A percentile compares a stretch with the other conserved stretches of the same genome.
phyloP scores from a whole-genome alignment of 371 early-diverging fungal genomes.

The Syncephalastrum sp. region DNA sequence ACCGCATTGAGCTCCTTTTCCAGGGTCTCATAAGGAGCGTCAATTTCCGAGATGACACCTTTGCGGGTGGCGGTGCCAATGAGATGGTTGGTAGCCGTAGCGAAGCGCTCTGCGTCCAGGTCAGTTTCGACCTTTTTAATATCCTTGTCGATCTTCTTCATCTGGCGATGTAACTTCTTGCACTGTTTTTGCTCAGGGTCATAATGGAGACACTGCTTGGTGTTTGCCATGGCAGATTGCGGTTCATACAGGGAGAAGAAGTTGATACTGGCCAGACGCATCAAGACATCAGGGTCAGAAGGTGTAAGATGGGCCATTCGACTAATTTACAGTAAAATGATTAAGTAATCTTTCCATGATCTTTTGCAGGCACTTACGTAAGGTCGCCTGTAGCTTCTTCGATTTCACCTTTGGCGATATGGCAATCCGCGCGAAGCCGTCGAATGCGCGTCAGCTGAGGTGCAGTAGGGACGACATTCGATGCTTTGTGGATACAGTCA shows the following conservation, averaged over 20 bases:
- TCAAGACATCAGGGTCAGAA: constrained; percentile 56
- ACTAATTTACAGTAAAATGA: constrained; percentile 24
- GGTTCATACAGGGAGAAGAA: constrained; percentile 71
- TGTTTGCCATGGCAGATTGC: constrained; percentile 62
- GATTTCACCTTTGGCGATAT: constrained; percentile 69
- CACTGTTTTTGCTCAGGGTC: constrained; percentile 92
- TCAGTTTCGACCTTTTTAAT: constrained; percentile 61
- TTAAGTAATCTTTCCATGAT: not conserved
- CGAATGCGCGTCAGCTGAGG: constrained; percentile 62
- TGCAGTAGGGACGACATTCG: constrained; percentile 54
- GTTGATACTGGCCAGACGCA: constrained; percentile 73
- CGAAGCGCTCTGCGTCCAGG: constrained; percentile 58
- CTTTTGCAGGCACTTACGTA: constrained; percentile 41
- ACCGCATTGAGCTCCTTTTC: constrained; percentile 30
- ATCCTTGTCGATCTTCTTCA: constrained; percentile 81
- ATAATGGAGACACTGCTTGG: constrained; percentile 83
- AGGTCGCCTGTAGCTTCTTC: constrained; percentile 85
- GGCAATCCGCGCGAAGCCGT: constrained; percentile 70
- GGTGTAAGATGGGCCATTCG: constrained; percentile 73
- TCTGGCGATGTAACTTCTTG: constrained; percentile 65
- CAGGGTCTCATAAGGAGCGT: constrained; percentile 40
- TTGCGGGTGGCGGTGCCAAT: constrained; percentile 41
- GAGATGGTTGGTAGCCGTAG: constrained; percentile 65
- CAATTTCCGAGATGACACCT: constrained; percentile 52
- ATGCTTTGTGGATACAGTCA: constrained; percentile 61